A percentile compares a stretch with the other conserved stretches of the same genome.
Conservation (phyloP, 768 basidiomycete species). For the Trametes coccinea region DNA sequence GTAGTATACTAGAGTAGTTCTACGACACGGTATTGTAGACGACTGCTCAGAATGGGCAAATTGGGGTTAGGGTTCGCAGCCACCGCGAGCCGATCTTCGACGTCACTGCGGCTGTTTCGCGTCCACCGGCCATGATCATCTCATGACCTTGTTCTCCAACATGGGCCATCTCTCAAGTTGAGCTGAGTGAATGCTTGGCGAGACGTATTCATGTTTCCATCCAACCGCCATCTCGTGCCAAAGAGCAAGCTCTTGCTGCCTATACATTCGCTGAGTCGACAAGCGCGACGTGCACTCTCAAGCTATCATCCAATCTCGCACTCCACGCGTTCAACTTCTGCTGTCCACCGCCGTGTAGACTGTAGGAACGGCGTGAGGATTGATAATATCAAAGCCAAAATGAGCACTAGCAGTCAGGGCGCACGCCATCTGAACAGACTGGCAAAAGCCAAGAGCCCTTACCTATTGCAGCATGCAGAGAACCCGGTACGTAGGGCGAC, state of each 20-base stretch:
- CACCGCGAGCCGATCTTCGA: background rate
- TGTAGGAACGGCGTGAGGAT: background rate
- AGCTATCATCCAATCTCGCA: background rate
- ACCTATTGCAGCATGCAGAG: slow-evolving; percentile 29
- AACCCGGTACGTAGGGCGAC: slow-evolving; percentile 24
- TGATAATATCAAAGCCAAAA: background rate
- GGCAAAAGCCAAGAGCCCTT: slow-evolving; percentile 27
- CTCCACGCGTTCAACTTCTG: background rate
- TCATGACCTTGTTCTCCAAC: slow-evolving; percentile 2
- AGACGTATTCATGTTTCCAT: slow-evolving; percentile 1
- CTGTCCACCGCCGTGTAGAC: too few species aligned
- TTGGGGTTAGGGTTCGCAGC: background rate
- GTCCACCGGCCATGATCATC: background rate
- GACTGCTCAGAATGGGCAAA: too few species aligned
- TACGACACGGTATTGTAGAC: too few species aligned
- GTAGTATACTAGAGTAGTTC: too few species aligned
- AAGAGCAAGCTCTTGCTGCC: background rate
- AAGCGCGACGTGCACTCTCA: background rate
- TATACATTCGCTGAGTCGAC: background rate
- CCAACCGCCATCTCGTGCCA: slow-evolving; percentile 1
- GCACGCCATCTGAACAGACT: slow-evolving; percentile 20
- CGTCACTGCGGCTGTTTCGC: background rate
- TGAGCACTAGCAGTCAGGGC: background rate
- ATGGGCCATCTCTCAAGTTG: background rate
- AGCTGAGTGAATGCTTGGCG: background rate